Evolutionary conservation across 441 rosid species (phyloP), one percentile per base, ranked within the genome.

Genomic region (Isatis lusitanica): DNA sequence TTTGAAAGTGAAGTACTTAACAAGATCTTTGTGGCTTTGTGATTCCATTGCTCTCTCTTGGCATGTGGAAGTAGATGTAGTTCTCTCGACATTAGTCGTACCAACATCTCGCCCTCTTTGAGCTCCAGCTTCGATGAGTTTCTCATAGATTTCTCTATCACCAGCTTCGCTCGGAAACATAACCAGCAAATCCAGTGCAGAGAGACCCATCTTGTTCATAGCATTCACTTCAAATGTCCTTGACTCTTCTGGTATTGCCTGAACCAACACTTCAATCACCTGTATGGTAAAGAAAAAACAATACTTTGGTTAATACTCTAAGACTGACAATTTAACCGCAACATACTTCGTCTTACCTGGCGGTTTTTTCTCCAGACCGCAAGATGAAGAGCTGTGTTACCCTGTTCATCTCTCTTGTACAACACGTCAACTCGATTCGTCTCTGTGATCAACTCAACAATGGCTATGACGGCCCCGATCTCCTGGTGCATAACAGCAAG

Each of bases 131-230:
- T 39, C 30, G 2, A 9, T 47, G 44, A 83, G 81, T 43, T 66
- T 82, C 74, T 83, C 84, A 2, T 57, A 64, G 21, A 83, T 79
- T 77, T 85, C 87, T 73, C 85, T 73, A 50, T 85, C 85, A 0
- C 87, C 87, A 40, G 87, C 84, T 73, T 85, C 86, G 8, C 85
- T 85, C 13, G 82, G 82, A 68, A 83, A 77, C 51, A 83, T 83
- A 46, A 73, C 69, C 0, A 85, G 79, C 71, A 85, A 35, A 68
- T 83, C 86, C 21, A 83, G 65, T 0, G 88, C 80, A 28, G 86
- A 77, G 67, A 83, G 85, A 56, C 78, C 71, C 57, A 53, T 73
- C 33, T 73, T 58, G 78, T 85, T 83, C 68, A 52, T 70, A 35
- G 75, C 75, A 68, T 85, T 85, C 60, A 81, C 73, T 33, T 81